Evolutionary conservation across 1,284 basidiomycete species (phyloP), one percentile per base, ranked within the genome.

Genomic region (Microbotryomycetes sp.): DNA sequence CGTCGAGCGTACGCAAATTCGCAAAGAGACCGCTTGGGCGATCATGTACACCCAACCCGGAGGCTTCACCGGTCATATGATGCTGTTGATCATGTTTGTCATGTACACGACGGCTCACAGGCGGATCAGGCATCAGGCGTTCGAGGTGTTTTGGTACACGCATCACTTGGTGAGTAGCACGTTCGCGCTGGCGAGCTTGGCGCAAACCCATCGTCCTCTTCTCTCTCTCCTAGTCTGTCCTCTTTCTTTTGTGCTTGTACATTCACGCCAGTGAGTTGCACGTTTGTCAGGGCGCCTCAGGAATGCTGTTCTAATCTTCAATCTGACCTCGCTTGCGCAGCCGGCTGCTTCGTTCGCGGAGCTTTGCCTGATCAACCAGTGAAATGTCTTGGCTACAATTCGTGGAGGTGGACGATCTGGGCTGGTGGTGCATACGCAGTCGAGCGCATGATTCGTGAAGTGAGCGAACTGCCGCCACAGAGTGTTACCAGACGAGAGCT

Each of bases 91-190:
- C 74, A 90, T 92, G 87, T 76, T 91, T 66, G 74, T 89, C 68
- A 89, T 89, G 81, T 72, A 70, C 56, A 73, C 72, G 36, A 71
- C 70, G 1, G 88, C 89, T 4, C 87, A 90, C 76, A 80, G 83
- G 71, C 89, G 86, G 76, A 84, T 93, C 66, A 86, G 89, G 69
- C 75, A 83, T 64, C 88, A 91, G 76, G 88, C 85, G 78, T 92
- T 92, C 75, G 90, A 93, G 76, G 88, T 83, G 0, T 93, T 93
- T 79, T 92, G 89, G 90, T 92, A 90, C 76, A 91, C 89, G 25
- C 89, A 92, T 69, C 89, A 92, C 71, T 82, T 91, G 50, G 89
- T 67, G 25, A 36, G 89, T 9, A 89, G 90, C 80, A 90, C 92
- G 80, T 91, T 90, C 79, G 88, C 90, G 85, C n/a, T n/a, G n/a